phyloP scores from a whole-genome alignment of 176 grass and related monocot species.

The Musa acuminata region DNA sequence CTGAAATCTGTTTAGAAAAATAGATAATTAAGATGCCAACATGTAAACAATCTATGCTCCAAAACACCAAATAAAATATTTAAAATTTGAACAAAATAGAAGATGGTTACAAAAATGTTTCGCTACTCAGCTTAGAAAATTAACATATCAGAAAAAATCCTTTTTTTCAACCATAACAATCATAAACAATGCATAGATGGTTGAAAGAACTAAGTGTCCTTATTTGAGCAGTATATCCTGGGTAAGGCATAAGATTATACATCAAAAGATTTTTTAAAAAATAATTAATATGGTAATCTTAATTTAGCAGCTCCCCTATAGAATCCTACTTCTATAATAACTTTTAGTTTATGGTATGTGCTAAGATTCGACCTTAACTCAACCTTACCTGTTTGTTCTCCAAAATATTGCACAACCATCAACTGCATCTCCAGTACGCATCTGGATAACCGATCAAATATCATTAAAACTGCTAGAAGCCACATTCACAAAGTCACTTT shows the following conservation, averaged over 20 bases:
- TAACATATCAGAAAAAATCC: too few species aligned
- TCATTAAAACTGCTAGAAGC: slow-evolving; percentile 1
- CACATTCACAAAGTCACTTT: not conserved
- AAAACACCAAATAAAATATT: not conserved
- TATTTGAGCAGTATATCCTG: not conserved
- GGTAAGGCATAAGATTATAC: not conserved
- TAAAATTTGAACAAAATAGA: not conserved
- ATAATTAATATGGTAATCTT: not conserved
- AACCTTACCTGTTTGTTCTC: slow-evolving; percentile 54
- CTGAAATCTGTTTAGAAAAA: slow-evolving; percentile 42
- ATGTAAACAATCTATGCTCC: not conserved
- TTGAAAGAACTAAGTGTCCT: not conserved
- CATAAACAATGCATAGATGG: not conserved
- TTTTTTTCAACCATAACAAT: not conserved
- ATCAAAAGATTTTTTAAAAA: too few species aligned
- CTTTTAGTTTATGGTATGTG: not conserved
- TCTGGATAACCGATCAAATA: slow-evolving; percentile 35
- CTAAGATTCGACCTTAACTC: not conserved
- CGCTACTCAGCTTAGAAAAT: not conserved
- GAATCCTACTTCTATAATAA: not conserved
- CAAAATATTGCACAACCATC: slow-evolving; percentile 96
- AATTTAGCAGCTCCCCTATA: not conserved
- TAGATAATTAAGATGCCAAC: not conserved
- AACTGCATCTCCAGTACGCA: slow-evolving; percentile 73
- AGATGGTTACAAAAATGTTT: not conserved